Evolutionary conservation across 2,329 filamentous ascomycete genomes (phyloP).

Genomic region (Zasmidium cellare): DNA sequence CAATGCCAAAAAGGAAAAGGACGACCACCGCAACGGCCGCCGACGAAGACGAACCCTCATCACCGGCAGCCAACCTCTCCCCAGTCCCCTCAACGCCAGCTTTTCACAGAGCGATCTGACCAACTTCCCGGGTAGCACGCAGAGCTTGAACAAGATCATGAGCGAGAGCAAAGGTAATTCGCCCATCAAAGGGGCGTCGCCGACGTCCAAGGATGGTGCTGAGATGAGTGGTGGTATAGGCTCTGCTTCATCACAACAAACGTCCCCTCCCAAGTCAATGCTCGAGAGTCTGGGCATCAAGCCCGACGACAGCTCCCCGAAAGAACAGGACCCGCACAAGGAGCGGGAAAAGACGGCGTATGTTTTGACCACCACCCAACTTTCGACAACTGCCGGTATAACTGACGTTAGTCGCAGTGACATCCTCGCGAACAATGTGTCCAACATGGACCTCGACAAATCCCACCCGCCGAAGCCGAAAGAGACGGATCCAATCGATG

Average conservation of each 20-base stretch:
- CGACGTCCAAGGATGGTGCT: conserved; percentile 42
- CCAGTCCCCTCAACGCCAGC: conserved; percentile 87
- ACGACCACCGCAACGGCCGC: conserved; percentile 88
- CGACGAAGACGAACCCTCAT: conserved; percentile 89
- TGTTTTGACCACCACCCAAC: conserved; percentile 40
- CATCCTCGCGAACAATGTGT: conserved; percentile 87
- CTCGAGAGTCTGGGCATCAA: conserved; percentile 58
- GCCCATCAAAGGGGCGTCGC: conserved; percentile 44
- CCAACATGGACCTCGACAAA: conserved; percentile 90
- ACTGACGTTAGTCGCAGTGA: conserved; percentile 52
- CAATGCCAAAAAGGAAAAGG: conserved; percentile 62
- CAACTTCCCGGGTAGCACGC: conserved; percentile 58
- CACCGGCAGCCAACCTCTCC: conserved; percentile 93
- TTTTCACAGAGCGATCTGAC: conserved; percentile 77
- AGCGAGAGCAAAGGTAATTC: conserved; percentile 65
- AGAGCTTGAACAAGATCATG: conserved; percentile 82
- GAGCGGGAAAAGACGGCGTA: conserved; percentile 93
- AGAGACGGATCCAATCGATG: conserved; percentile 57
- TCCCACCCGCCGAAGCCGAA: conserved; percentile 55
- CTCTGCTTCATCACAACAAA: conserved; percentile 24
- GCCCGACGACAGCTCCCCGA: conserved; percentile 13
- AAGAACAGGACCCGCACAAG: conserved; percentile 60
- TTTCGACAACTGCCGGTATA: conserved; percentile 17
- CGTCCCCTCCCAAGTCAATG: conserved; percentile 56
- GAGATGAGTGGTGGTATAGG: conserved; percentile 60